These are phyloP conservation scores for Diaporthe sp. DNA, from an alignment of 2,329 filamentous ascomycete species.

Conservation along the genomic window DNA sequence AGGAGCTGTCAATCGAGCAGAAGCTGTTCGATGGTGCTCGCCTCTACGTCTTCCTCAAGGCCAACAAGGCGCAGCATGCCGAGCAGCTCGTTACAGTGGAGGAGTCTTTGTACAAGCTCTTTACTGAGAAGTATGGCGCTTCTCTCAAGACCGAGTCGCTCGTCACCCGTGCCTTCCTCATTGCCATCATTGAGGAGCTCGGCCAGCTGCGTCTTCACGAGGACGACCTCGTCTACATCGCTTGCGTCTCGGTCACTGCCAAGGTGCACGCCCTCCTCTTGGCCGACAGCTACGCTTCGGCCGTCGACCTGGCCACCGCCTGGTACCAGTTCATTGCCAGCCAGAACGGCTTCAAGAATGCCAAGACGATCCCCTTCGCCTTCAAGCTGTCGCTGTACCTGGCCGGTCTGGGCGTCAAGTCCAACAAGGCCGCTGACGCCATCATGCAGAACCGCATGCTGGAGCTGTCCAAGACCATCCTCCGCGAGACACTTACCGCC, in stretches of 20 bases:
- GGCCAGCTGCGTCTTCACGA: conserved; percentile 38
- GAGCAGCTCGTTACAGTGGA: conserved; percentile 39
- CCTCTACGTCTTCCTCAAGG: conserved; percentile 39
- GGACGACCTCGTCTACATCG: conserved; percentile 37
- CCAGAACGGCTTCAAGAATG: conserved; percentile 40
- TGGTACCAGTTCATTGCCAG: conserved; percentile 40
- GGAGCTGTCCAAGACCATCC: conserved; percentile 40
- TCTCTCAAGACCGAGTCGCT: conserved; percentile 37
- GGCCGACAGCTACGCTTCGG: conserved; percentile 34
- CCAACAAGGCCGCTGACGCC: conserved; percentile 43
- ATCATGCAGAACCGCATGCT: conserved; percentile 38
- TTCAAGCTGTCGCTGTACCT: conserved; percentile 40
- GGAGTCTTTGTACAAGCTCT: conserved; percentile 39
- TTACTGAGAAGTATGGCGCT: conserved; percentile 38
- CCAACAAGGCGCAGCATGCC: conserved; percentile 37
- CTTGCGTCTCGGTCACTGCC: conserved; percentile 37
- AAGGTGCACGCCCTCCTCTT: conserved; percentile 37
- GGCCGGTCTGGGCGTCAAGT: conserved; percentile 42
- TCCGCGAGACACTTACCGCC: conserved; percentile 39
- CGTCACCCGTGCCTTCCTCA: conserved; percentile 38
- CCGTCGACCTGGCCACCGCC: conserved; percentile 37
- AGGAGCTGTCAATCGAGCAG: conserved; percentile 38
- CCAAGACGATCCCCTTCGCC: conserved; percentile 38
- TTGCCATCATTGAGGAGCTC: conserved; percentile 39
- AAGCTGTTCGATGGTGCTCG: conserved; percentile 40